Conservation (phyloP, 208 protist genomes). For the Herpetomonas samuelpessoai region DNA sequence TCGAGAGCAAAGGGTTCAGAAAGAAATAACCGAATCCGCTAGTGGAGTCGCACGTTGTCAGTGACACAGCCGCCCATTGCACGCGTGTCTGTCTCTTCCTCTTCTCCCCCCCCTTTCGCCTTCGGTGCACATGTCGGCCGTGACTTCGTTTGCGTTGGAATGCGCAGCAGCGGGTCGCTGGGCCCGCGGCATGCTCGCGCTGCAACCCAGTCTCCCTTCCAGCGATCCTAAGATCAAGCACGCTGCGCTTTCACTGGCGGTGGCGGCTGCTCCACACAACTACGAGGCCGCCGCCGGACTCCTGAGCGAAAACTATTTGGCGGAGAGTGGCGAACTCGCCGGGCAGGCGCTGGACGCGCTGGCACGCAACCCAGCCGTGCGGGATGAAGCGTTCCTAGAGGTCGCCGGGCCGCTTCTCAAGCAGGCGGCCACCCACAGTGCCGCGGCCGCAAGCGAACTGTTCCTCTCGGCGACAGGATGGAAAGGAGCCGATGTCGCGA, state of each 20-base stretch:
- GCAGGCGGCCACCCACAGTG: not conserved
- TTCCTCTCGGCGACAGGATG: constrained; percentile 28
- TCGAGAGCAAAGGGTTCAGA: too few relatives aligned
- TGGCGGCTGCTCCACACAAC: constrained; percentile 35
- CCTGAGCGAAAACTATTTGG: constrained; percentile 19
- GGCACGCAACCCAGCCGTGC: constrained; percentile 18
- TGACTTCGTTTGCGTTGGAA: constrained; percentile 60
- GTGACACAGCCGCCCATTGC: too few relatives aligned
- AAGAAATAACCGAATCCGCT: too few relatives aligned
- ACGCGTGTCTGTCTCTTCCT: too few relatives aligned
- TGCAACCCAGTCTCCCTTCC: constrained; percentile 28
- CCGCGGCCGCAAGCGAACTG: not conserved
- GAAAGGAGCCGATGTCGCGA: constrained; percentile 15
- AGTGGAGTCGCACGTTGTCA: too few relatives aligned
- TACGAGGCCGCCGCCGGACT: constrained; percentile 40
- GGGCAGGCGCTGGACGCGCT: constrained; percentile 23
- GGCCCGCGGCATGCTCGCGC: constrained; percentile 61
- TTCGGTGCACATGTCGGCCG: constrained; percentile 44
- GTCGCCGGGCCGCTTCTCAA: constrained; percentile 2
- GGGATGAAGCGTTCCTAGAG: constrained; percentile 5
- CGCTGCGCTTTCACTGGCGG: constrained; percentile 45
- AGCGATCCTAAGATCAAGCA: constrained; percentile 18
- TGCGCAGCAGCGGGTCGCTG: constrained; percentile 59
- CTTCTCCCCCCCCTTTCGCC: too few relatives aligned
- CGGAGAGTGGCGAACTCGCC: constrained; percentile 12